Base-by-base conservation (phyloP, 495 filamentous ascomycete species). In the Darksidea phi region DNA sequence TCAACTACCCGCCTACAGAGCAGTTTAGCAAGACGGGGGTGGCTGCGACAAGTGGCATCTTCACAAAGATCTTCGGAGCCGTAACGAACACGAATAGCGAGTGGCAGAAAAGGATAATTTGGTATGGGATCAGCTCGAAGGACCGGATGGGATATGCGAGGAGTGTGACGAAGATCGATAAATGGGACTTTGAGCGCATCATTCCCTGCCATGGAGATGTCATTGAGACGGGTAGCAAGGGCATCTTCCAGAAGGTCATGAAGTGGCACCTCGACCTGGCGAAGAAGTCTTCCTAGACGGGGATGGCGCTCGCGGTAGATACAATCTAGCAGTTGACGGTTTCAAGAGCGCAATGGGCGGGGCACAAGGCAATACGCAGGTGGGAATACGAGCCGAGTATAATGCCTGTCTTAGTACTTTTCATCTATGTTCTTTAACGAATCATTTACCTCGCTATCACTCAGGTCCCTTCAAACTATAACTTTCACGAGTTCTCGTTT, bases 201-300 rank as follows among this genome's bases (percentile, higher is more conserved):
- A 84, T 97, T 68, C 90, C 91, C 1, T 97, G 92, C 71, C 94
- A 98, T 78, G 94, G 94, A 8, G 94, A 98, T 79, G 85, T 88
- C 26, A 86, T 97, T 60, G 87, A 91, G 72, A 84, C 75, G 18
- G 82, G 82, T 37, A 91, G 82, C 26, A 94, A 90, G 76, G 84
- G 77, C 8, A 76, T 94, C 32, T 98, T 91, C 60, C 75, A 81
- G 72, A 89, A 88, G 73, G 80, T 95, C 11, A 89, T 96, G 76
- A 85, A 82, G 64, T 97, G 91, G 92, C 88, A 92, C 74, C 70
- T 95, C 74, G 72, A 84, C 57, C 78, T 48, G 32, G 47, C 77
- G 21, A 74, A 78, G 65, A 80, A 79, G 66, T 21, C 26, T 49
- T 23, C 17, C 37, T 59, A 55, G 34, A 46, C 8, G 10, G 28